Base-by-base conservation (phyloP, 2,329 filamentous ascomycete species). In the Capronia americana region DNA sequence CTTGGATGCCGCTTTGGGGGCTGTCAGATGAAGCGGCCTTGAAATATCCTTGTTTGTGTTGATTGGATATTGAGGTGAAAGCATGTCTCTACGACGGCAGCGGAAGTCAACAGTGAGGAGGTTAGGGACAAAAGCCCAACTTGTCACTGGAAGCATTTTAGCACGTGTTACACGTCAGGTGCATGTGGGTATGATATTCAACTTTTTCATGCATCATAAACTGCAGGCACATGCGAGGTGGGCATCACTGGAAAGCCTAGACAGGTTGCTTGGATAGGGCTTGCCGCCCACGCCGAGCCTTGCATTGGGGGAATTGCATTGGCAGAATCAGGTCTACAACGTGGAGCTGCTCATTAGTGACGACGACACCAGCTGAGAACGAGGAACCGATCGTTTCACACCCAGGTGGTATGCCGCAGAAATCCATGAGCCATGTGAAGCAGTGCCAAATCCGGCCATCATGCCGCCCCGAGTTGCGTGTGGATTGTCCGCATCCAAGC, bases 1-100 rank as follows among this genome's bases (percentile, higher is more conserved):
- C 5, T 69, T 82, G 2, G 73, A 76, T 23, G 75, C 77, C 5
- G 79, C 79, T 0, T 72, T 82, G 32, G 24, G 55, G 23, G 41
- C 57, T 62, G 60, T 65, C 14, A 32, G 69, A 67, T 63, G 28
- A 68, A n/a, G 23, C 23, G 38, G 44, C 14, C 10, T 44, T 14
- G 20, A 26, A 51, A 24, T 51, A 51, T 51, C 48, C 38, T 4
- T 44, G 38, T 17, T n/a, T n/a, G 17, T 44, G 17, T n/a, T 44
- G 17, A 44, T 44, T 44, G 38, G 38, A 44, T 44, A 44, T n/a
- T 5, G 17, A 20, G 38, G 38, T n/a, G 17, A 20, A 44, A 44
- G 17, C 38, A 8, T n/a, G 5, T n/a, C 17, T 10, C 38, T 8
- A 44, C 17, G 5, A n/a, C 38, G 38, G 7, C 38, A 7, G 17